phyloP scores from a whole-genome alignment of 176 grass and related monocot genomes.

The Neostapfia colusana region DNA sequence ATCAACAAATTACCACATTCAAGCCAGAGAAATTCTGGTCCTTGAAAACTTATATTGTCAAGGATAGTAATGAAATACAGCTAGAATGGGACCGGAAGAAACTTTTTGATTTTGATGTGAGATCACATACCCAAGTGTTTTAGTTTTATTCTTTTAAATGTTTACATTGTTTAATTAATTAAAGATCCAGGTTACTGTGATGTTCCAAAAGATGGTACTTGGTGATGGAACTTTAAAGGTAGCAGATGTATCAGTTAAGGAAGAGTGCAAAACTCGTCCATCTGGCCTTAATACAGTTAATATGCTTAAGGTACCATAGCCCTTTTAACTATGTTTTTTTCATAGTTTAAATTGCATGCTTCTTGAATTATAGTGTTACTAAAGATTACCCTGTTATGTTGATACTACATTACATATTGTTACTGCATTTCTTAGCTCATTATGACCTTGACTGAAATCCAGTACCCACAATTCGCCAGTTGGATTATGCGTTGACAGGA shows the following conservation, averaged over 20 bases:
- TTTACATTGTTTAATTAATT: constrained; percentile 17
- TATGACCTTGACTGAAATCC: constrained; percentile 14
- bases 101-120: constrained; percentile 93
- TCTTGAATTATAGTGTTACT: constrained; percentile 8
- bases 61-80: constrained; percentile 75
- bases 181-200: constrained; percentile 69
- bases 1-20: constrained; percentile 94
- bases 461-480: background rate
- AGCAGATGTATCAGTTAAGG: constrained; percentile 72
- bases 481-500: constrained; percentile 14
- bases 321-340: constrained; percentile 1
- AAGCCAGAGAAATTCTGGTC: constrained; percentile 99
- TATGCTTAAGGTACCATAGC: constrained; percentile 80
- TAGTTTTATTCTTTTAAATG: constrained; percentile 18
- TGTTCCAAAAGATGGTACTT: constrained; percentile 93
- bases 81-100: constrained; percentile 88
- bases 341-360: background rate
- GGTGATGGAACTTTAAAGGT: constrained; percentile 78
- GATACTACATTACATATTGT: constrained; percentile 18
- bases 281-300: constrained; percentile 97
- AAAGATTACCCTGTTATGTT: constrained; percentile 5
- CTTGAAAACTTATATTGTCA: constrained; percentile 76
- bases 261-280: constrained; percentile 85
- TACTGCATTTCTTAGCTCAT: background rate
- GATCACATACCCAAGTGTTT: constrained; percentile 29